Conservation (phyloP, 163 green algal genomes). For the Coccomyxa subellipsoidea region DNA sequence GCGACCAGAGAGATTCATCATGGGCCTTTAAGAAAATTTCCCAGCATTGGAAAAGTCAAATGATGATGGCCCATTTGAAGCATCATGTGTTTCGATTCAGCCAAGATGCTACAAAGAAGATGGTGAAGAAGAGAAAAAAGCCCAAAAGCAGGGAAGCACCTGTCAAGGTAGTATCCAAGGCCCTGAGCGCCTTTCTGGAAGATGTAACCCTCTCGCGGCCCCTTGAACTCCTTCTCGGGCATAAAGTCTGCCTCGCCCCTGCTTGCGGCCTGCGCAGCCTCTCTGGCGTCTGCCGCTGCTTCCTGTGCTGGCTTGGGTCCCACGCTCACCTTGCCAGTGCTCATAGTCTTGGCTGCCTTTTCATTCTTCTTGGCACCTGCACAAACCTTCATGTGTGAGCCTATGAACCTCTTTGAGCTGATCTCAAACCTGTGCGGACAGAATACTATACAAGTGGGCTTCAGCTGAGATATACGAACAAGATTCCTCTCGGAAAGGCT, state of each 20-base stretch:
- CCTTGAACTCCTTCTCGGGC: slow-evolving; percentile 38
- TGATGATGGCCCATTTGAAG: background rate
- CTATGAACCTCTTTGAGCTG: too few species aligned
- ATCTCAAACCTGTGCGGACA: too few species aligned
- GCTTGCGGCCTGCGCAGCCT: slow-evolving; percentile 11
- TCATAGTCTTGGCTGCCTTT: background rate
- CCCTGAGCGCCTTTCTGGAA: slow-evolving; percentile 64
- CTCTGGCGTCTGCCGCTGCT: background rate
- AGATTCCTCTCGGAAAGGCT: background rate
- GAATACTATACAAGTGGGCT: too few species aligned
- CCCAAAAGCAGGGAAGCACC: background rate
- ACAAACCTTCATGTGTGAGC: too few species aligned
- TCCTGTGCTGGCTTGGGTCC: background rate
- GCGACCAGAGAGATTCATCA: background rate
- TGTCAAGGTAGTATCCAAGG: slow-evolving; percentile 69
- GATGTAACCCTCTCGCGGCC: slow-evolving; percentile 43
- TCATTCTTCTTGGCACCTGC: background rate
- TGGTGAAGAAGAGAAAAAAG: background rate
- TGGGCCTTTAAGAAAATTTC: background rate
- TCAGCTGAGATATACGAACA: too few species aligned
- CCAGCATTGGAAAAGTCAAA: too few species aligned
- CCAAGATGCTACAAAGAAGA: too few species aligned
- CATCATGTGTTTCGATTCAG: background rate
- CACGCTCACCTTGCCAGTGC: background rate
- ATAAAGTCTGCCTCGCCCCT: slow-evolving; percentile 35